Evolutionary conservation across 2,329 filamentous ascomycete genomes (phyloP), one percentile per base, ranked within the genome.

Genomic region (Fonsecaea pedrosoi): DNA sequence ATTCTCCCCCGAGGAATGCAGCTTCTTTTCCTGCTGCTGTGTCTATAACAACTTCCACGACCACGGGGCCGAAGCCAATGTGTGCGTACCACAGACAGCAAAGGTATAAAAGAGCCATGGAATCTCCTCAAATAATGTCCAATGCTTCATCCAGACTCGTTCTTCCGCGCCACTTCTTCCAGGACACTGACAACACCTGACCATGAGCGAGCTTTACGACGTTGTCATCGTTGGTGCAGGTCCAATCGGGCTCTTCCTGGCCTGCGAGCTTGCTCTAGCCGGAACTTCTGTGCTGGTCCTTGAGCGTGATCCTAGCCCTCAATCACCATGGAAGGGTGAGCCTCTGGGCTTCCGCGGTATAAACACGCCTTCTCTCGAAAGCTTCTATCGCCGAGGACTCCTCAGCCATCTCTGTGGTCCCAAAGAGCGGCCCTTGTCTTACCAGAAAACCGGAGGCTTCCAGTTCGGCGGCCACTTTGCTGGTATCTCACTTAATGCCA

Each of bases 141-240:
- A 4, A 25, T 50, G 13, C 21, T 4, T 25, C 15, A 18, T 3
- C 8, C 45, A 50, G 21, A 50, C 18, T 25, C 18, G 21, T 25
- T 5, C 25, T 4, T 13, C 21, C 10, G 18, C 10, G 13, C 25
- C 25, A 30, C 3, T 30, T 9, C 18, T 9, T 10, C 3, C 45
- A 25, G 1, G 4, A 30, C 12, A 10, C 0, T 5, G 18, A 13
- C 8, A 18, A 10, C 45, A 25, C 9, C 3, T 21, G 12, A 50
- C 21, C n/a, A 50, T 50, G 45, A 50, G 45, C 45, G 25, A 50
- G 45, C 8, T 50, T 37, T 68, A 60, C 59, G 62, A 65, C 78
- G 79, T 83, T 40, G 73, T 83, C 9, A 80, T 83, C 48, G 75
- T 81, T 4, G 82, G 82, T 4, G 80, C 77, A 15, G 82, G 82